Conservation (phyloP, 1,284 basidiomycete species). For the Ceratobasidium sp. region DNA sequence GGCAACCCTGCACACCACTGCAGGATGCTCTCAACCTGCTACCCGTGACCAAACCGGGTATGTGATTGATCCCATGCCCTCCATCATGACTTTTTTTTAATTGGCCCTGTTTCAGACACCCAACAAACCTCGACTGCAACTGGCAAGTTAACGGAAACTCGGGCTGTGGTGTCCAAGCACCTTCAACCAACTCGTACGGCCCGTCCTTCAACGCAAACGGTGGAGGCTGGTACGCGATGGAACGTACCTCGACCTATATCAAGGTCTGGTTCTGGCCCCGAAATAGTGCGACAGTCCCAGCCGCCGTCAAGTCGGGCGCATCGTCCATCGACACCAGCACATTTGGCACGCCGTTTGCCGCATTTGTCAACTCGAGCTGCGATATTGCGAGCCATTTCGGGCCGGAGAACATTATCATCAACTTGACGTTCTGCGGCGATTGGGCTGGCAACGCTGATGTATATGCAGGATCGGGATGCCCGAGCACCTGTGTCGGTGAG, state of each 20-base stretch:
- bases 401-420: conserved; percentile 58
- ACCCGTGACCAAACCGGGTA: conserved; percentile 61
- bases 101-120: conserved; percentile 47
- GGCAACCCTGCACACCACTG: conserved; percentile 68
- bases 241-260: conserved; percentile 59
- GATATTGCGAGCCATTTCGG: conserved; percentile 54
- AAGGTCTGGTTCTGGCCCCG: conserved; percentile 69
- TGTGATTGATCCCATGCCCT: conserved; percentile 42
- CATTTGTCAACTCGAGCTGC: conserved; percentile 57
- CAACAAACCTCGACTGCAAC: conserved; percentile 60
- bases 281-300: conserved; percentile 54
- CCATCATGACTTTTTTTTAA: background rate
- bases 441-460: conserved; percentile 52
- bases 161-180: conserved; percentile 68
- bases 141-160: conserved; percentile 61
- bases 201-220: conserved; percentile 65
- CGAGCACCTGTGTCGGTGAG: conserved; percentile 43
- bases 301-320: conserved; percentile 55
- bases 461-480: conserved; percentile 47
- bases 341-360: conserved; percentile 58
- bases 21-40: conserved; percentile 66
- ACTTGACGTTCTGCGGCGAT: conserved; percentile 53
- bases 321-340: conserved; percentile 55
- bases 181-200: conserved; percentile 60
- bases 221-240: conserved; percentile 68